Percentiles rank a stretch among this genome's conserved stretches.
Evolutionary conservation across 2,329 filamentous ascomycete genomes (phyloP).

Genomic region (Epichloe gansuensis): DNA sequence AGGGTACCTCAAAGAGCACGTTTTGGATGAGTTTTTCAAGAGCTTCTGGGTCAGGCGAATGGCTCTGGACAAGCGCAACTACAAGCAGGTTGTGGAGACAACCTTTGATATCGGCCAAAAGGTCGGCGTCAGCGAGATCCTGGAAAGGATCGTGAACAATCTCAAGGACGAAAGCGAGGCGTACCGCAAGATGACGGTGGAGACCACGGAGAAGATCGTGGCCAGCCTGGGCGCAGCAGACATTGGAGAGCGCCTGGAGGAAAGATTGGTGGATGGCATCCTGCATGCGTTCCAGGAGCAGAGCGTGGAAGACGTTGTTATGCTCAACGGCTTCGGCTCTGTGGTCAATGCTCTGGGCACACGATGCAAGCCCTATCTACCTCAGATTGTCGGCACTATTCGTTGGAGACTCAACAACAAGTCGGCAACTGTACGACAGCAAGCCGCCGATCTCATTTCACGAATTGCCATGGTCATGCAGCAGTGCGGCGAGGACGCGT

Average conservation of each 20-base stretch:
- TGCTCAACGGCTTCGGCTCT: constrained; percentile 95
- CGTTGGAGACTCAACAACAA: constrained; percentile 97
- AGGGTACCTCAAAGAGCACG: constrained; percentile 87
- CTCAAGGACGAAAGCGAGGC: constrained; percentile 96
- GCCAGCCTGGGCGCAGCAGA: constrained; percentile 87
- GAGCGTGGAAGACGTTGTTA: constrained; percentile 87
- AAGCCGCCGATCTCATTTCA: constrained; percentile 91
- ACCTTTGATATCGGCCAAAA: constrained; percentile 96
- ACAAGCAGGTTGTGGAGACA: constrained; percentile 93
- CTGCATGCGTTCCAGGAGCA: constrained; percentile 96
- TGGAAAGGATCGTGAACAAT: constrained; percentile 86
- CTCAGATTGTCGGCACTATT: constrained; percentile 93
- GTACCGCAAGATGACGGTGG: constrained; percentile 98
- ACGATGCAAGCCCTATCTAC: constrained; percentile 89
- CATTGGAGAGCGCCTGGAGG: constrained; percentile 83
- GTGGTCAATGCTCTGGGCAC: constrained; percentile 91
- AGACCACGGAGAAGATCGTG: constrained; percentile 94
- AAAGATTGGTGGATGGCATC: constrained; percentile 88
- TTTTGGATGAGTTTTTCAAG: constrained; percentile 95
- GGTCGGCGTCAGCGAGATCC: constrained; percentile 90
- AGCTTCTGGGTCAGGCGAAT: constrained; percentile 96
- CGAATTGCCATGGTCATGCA: constrained; percentile 98
- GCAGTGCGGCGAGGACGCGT: constrained; percentile 88
- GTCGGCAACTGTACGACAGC: constrained; percentile 88
- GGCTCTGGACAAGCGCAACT: constrained; percentile 95